Evolutionary conservation across 2,329 filamentous ascomycete genomes (phyloP).

Genomic region (Ophiostoma angusticollis): DNA sequence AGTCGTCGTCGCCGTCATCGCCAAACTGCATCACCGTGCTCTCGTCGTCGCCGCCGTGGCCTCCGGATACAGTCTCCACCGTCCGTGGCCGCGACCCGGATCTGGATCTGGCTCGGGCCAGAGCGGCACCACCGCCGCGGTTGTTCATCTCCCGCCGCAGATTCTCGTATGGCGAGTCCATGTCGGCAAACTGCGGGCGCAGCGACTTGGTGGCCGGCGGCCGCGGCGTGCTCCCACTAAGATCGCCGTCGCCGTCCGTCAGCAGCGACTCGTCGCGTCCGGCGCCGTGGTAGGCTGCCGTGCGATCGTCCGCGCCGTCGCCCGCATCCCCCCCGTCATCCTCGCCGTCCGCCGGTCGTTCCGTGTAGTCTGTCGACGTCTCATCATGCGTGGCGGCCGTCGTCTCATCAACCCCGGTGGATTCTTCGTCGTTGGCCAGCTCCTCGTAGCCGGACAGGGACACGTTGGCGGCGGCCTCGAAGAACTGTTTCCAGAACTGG

Average conservation of each 20-base stretch:
- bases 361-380: constrained; percentile 29
- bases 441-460: constrained; percentile 93
- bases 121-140: constrained; percentile 14
- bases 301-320: constrained; percentile 28
- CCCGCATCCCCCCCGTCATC: constrained; percentile 34
- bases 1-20: constrained; percentile 23
- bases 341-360: constrained; percentile 18
- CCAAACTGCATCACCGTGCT: constrained; percentile 20
- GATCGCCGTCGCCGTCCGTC: constrained; percentile 43
- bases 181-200: constrained; percentile 45
- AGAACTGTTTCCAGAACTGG: constrained; percentile 99
- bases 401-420: constrained; percentile 35
- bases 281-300: constrained; percentile 22
- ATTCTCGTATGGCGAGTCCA: constrained; percentile 65
- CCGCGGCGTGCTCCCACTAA: constrained; percentile 57
- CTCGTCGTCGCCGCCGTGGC: constrained; percentile 18
- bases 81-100: neutral
- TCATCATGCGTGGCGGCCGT: constrained; percentile 44
- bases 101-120: constrained; percentile 19
- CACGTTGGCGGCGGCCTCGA: constrained; percentile 95
- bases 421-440: constrained; percentile 50
- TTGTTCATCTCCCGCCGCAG: constrained; percentile 52
- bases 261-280: constrained; percentile 52
- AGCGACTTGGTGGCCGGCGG: constrained; percentile 38
- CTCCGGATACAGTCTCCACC: neutral